These are phyloP conservation scores for Pseudozyma sp. DNA, from an alignment of 1,284 basidiomycete species.

Conservation along the genomic window DNA sequence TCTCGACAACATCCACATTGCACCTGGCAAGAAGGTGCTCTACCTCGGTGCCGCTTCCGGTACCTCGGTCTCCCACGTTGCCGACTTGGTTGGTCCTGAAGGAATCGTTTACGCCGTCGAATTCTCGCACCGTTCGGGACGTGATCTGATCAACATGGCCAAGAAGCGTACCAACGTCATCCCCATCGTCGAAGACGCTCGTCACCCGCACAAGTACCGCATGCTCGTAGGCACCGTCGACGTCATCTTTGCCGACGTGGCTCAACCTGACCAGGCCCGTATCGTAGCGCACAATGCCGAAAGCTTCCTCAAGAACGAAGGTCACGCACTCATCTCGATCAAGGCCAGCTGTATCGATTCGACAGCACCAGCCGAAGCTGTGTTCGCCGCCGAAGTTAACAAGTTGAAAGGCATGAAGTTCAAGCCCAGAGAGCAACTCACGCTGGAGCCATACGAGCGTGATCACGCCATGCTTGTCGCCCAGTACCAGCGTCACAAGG, in stretches of 20 bases:
- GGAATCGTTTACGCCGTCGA: slow-evolving; percentile 98
- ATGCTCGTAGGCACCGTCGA: slow-evolving; percentile 67
- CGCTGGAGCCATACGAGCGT: slow-evolving; percentile 72
- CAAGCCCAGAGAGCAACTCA: slow-evolving; percentile 87
- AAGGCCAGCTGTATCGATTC: slow-evolving; percentile 99
- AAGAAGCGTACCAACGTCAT: slow-evolving; percentile 99
- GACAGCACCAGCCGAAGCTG: slow-evolving; percentile 86
- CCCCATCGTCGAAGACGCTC: slow-evolving; percentile 97
- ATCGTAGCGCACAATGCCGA: slow-evolving; percentile 88
- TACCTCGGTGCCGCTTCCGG: slow-evolving; percentile 97
- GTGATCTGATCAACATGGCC: slow-evolving; percentile 99
- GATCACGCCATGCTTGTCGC: slow-evolving; percentile 68
- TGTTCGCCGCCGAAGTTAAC: slow-evolving; percentile 91
- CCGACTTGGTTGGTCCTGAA: slow-evolving; percentile 96
- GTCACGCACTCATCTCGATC: slow-evolving; percentile 95
- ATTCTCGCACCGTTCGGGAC: slow-evolving; percentile 94
- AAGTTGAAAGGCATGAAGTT: slow-evolving; percentile 76
- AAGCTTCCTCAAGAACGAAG: slow-evolving; percentile 94
- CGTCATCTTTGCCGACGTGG: slow-evolving; percentile 87
- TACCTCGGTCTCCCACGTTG: slow-evolving; percentile 97
- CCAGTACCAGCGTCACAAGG: slow-evolving; percentile 65
- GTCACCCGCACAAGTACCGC: slow-evolving; percentile 75
- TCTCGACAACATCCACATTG: slow-evolving; percentile 92
- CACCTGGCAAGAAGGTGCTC: slow-evolving; percentile 93
- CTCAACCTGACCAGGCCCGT: slow-evolving; percentile 94